Conservation (phyloP, 129 eudicot species). For the Apium graveolens region DNA sequence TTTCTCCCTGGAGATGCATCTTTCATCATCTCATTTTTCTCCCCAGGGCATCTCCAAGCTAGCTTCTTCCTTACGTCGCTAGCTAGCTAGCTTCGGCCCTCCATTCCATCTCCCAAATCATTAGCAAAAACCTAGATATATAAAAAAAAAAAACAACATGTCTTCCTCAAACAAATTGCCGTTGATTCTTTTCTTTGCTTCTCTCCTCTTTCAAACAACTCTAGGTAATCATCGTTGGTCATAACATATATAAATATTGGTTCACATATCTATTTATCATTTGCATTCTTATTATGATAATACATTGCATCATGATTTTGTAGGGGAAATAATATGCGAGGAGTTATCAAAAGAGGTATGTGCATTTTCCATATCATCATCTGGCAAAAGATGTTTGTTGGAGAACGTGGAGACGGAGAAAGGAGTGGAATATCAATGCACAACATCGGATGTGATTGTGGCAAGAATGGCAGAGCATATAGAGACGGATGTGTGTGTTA, state of each 20-base stretch:
- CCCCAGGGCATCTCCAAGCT: neutral
- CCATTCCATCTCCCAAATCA: neutral
- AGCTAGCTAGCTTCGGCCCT: neutral
- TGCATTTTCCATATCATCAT: neutral
- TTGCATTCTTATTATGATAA: neutral
- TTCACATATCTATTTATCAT: neutral
- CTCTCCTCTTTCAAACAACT: neutral
- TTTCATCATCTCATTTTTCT: neutral
- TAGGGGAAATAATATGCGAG: constrained; percentile 4
- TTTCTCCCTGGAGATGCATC: neutral
- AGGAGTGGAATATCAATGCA: neutral
- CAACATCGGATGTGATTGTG: constrained; percentile 4
- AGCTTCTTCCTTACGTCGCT: neutral
- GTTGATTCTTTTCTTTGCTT: neutral
- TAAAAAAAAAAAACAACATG: neutral
- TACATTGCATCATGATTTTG: neutral
- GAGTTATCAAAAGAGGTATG: neutral
- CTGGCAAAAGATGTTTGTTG: neutral
- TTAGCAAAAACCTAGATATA: neutral
- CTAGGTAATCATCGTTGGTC: neutral
- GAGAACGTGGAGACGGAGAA: constrained; percentile 11
- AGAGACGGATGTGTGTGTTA: neutral
- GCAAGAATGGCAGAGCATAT: neutral
- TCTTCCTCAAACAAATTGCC: constrained; percentile 2
- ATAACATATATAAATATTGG: neutral